Percentiles rank a stretch among this genome's conserved stretches.
Evolutionary conservation across 305 asterid genomes (phyloP).

Genomic region (Striga hermonthica): DNA sequence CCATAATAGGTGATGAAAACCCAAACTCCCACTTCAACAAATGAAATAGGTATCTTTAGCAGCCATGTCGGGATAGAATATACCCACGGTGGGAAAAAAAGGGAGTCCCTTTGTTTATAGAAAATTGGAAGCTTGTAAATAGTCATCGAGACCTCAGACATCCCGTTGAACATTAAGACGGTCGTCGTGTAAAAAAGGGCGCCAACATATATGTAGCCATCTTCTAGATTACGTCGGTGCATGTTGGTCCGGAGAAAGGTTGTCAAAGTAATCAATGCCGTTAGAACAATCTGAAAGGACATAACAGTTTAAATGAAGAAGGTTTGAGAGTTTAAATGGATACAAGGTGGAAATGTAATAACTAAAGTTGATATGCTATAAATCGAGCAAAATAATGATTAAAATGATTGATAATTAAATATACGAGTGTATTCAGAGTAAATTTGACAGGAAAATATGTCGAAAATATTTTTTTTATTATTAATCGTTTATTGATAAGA

Average conservation of each 20-base stretch:
- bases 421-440: too few species aligned
- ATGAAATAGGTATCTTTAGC: slow-evolving; percentile 34
- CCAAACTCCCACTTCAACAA: slow-evolving; percentile 34
- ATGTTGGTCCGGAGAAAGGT: slow-evolving; percentile 36
- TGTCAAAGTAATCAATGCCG: slow-evolving; percentile 34
- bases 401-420: too few species aligned
- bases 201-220: slow-evolving; percentile 33
- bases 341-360: too few species aligned
- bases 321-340: too few species aligned
- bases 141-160: slow-evolving; percentile 39
- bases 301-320: neutral
- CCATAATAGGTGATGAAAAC: slow-evolving; percentile 38
- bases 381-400: too few species aligned
- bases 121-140: slow-evolving; percentile 38
- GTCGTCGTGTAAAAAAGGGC: slow-evolving; percentile 29
- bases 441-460: too few species aligned
- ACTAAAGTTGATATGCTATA: too few species aligned
- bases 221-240: slow-evolving; percentile 31
- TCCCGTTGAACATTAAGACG: slow-evolving; percentile 38
- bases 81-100: slow-evolving; percentile 40
- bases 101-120: slow-evolving; percentile 38
- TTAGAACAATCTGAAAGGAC: slow-evolving; percentile 27
- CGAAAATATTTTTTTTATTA: too few species aligned
- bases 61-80: slow-evolving; percentile 44
- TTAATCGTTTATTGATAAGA: too few species aligned